Conservation (phyloP, 768 basidiomycete genomes). For the Butyriboletus loyo region DNA sequence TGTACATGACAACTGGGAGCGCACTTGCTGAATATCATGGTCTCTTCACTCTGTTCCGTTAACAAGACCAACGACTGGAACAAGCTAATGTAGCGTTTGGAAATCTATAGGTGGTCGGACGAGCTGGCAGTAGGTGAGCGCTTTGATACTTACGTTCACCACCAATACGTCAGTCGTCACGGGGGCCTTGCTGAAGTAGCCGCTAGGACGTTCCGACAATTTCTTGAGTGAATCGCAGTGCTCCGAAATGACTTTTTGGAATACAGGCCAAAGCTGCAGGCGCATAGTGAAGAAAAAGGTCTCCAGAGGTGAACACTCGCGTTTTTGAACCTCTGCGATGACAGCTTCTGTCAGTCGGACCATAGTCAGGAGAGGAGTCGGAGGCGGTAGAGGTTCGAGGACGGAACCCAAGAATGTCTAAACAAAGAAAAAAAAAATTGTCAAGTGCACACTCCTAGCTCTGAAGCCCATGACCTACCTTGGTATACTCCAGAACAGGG, state of each 20-base stretch:
- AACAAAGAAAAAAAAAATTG: background rate
- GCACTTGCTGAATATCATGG: conserved; percentile 95
- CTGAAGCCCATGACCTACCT: conserved; percentile 43
- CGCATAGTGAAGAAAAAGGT: conserved; percentile 77
- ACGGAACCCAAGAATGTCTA: conserved; percentile 68
- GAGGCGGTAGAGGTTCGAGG: conserved; percentile 71
- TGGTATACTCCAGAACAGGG: conserved; percentile 82
- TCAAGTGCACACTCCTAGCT: background rate
- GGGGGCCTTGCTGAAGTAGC: conserved; percentile 61
- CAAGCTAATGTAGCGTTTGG: conserved; percentile 70
- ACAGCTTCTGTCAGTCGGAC: conserved; percentile 87
- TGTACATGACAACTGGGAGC: conserved; percentile 19
- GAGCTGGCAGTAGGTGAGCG: background rate
- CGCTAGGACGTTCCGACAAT: conserved; percentile 66
- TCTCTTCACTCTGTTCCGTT: conserved; percentile 83
- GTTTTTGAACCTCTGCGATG: conserved; percentile 68
- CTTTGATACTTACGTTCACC: conserved; percentile 44
- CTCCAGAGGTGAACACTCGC: conserved; percentile 78
- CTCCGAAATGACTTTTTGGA: conserved; percentile 84
- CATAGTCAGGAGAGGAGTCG: conserved; percentile 81
- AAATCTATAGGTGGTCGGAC: conserved; percentile 44
- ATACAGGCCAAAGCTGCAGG: conserved; percentile 89
- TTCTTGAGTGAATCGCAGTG: conserved; percentile 81
- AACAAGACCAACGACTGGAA: conserved; percentile 84
- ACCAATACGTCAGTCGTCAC: conserved; percentile 70